Evolutionary conservation across 2,329 filamentous ascomycete species (phyloP).

Genomic region (Trichoderma simmonsii): DNA sequence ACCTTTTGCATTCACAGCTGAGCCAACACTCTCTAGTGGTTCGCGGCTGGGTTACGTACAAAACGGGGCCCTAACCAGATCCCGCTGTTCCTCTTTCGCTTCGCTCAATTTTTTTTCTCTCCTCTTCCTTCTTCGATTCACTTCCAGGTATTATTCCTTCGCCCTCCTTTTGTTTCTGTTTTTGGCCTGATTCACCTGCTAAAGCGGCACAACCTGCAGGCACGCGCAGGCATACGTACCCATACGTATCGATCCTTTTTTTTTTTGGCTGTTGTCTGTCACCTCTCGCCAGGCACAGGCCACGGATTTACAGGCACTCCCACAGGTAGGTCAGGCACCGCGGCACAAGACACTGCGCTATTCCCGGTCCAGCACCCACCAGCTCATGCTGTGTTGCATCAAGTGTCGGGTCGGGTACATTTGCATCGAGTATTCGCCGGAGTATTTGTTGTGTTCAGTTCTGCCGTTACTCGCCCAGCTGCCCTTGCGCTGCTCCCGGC

Average conservation of each 20-base stretch:
- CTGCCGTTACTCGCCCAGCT: background rate
- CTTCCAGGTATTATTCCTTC: background rate
- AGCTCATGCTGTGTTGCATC: slow-evolving; percentile 1
- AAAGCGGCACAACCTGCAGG: background rate
- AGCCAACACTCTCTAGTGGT: background rate
- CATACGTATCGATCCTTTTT: background rate
- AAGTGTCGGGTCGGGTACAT: background rate
- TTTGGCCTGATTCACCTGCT: background rate
- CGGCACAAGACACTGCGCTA: slow-evolving; percentile 12
- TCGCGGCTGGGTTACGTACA: slow-evolving; percentile 5
- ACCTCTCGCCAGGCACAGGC: background rate
- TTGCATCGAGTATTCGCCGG: background rate
- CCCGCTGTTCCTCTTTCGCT: slow-evolving; percentile 14
- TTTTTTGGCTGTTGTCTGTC: background rate
- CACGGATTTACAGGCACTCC: background rate
- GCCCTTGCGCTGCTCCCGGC: background rate
- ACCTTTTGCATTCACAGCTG: background rate
- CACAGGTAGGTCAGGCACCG: slow-evolving; percentile 4
- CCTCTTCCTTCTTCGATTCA: background rate
- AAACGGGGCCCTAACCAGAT: slow-evolving; percentile 9
- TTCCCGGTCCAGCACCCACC: background rate
- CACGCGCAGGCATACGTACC: slow-evolving; percentile 9
- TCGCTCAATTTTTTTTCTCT: background rate
- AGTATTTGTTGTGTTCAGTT: background rate
- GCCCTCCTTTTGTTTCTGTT: background rate